Evolutionary conservation across 2,329 filamentous ascomycete genomes (phyloP), one percentile per base, ranked within the genome.

Genomic region (Plectosphaerella sp.): DNA sequence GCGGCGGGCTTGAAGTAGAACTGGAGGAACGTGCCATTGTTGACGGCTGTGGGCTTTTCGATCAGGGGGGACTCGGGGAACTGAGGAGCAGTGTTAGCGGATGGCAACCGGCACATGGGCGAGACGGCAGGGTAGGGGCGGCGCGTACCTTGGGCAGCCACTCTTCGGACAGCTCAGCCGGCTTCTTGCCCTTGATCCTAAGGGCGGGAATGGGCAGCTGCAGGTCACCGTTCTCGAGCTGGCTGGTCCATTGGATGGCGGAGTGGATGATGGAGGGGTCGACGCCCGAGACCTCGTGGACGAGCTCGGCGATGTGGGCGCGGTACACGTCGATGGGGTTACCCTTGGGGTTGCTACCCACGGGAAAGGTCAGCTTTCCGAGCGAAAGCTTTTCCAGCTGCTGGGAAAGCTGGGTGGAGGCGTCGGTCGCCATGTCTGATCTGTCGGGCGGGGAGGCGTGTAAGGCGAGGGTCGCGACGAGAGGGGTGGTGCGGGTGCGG

Each of bases 321-420:
- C 90, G 82, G 77, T 91, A 95, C 55, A 93, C 78, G 63, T 94
- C 90, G 62, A 89, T 76, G 4, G 88, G 86, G 72, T 94, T 94
- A 60, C 80, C 72, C 28, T 86, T 78, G 51, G 88, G 88, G 64
- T 86, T 75, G 61, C 78, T 82, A 64, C 76, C 76, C 39, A 82
- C 77, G 64, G 75, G 85, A 49, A 71, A 65, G 46, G 66, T 57
- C 55, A 70, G 59, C 49, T 66, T 64, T 48, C 63, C 62, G 49
- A 73, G 62, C 52, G 62, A 54, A 49, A 73, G 62, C 59, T 65
- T 66, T 50, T 64, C 61, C 58, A 71, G 64, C 53, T 67, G 62
- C 52, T 62, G 59, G 28, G 62, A 58, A 37, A 72, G 64, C 58
- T 67, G 57, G 49, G 68, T 61, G 33, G 58, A 55, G 33, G 58